phyloP scores from a whole-genome alignment of 139 green algal species.

The Spirogloea muscicola region DNA sequence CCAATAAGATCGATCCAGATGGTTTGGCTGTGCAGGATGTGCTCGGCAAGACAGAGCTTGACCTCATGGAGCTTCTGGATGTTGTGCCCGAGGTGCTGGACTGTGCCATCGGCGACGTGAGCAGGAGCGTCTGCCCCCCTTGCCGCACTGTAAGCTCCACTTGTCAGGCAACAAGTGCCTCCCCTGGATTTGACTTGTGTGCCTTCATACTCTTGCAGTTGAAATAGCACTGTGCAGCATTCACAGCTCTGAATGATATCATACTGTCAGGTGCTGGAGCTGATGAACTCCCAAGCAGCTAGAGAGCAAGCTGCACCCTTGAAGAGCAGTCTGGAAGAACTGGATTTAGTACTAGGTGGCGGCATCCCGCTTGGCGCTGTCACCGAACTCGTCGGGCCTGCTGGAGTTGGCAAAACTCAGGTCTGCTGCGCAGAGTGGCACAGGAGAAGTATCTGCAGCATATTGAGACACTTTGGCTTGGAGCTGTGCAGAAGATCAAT shows the following conservation, averaged over 20 bases:
- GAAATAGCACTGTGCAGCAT: too few relatives aligned
- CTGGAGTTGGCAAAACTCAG: constrained; percentile 35
- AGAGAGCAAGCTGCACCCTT: too few relatives aligned
- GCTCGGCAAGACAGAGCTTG: constrained; percentile 25
- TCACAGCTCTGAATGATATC: too few relatives aligned
- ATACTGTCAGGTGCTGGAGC: too few relatives aligned
- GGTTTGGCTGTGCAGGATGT: constrained; percentile 27
- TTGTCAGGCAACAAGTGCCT: too few relatives aligned
- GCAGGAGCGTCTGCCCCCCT: constrained; percentile 19
- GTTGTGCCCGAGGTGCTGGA: constrained; percentile 2
- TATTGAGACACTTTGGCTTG: too few relatives aligned
- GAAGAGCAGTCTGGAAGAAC: too few relatives aligned
- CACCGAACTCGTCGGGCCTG: constrained; percentile 44
- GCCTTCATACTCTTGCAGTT: too few relatives aligned
- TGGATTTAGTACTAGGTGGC: constrained; percentile 30
- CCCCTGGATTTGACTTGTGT: too few relatives aligned
- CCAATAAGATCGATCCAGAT: not conserved
- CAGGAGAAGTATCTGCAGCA: not conserved
- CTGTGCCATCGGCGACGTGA: constrained; percentile 5
- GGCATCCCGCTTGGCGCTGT: constrained; percentile 27
- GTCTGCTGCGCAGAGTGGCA: constrained; percentile 10
- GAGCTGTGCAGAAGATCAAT: too few relatives aligned
- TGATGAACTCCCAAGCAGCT: too few relatives aligned
- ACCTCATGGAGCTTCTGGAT: constrained; percentile 32
- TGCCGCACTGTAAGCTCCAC: constrained; percentile 34